Percentiles rank a stretch among this genome's conserved stretches.
Evolutionary conservation across 2,329 filamentous ascomycete species (phyloP).

Genomic region (Paracorniculantispora psalliotae): DNA sequence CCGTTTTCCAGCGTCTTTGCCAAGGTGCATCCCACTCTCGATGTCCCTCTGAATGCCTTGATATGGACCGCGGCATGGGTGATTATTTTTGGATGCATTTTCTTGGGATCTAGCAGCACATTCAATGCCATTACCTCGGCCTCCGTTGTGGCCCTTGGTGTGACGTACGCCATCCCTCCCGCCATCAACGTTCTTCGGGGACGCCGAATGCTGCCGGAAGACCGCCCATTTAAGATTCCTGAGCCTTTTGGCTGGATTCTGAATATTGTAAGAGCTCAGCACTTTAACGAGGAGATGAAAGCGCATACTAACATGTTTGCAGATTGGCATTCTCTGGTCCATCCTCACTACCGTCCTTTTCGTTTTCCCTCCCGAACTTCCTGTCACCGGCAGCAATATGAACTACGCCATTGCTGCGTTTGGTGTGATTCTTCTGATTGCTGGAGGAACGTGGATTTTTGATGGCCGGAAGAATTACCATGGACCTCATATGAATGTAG

Average conservation of each 20-base stretch:
- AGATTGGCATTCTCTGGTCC: slow-evolving; percentile 56
- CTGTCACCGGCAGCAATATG: slow-evolving; percentile 64
- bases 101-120: slow-evolving; percentile 58
- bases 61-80: slow-evolving; percentile 56
- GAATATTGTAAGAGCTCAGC: slow-evolving; percentile 1
- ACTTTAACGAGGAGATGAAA: too few species aligned
- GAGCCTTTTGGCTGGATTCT: slow-evolving; percentile 10
- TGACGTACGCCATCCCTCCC: slow-evolving; percentile 71
- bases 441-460: slow-evolving; percentile 40
- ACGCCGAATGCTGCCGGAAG: slow-evolving; percentile 7
- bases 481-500: slow-evolving; percentile 4
- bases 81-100: slow-evolving; percentile 64
- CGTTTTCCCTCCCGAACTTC: slow-evolving; percentile 24
- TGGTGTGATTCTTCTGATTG: slow-evolving; percentile 42
- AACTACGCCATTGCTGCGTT: slow-evolving; percentile 51
- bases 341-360: slow-evolving; percentile 63
- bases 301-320: slow-evolving; percentile 11
- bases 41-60: slow-evolving; percentile 64
- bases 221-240: slow-evolving; percentile 9
- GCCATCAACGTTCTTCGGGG: slow-evolving; percentile 49
- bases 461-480: slow-evolving; percentile 45
- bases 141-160: slow-evolving; percentile 65
- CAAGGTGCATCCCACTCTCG: slow-evolving; percentile 54
- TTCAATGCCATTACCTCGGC: slow-evolving; percentile 69
- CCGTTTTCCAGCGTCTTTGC: slow-evolving; percentile 57